Evolutionary conservation across 2,329 filamentous ascomycete species (phyloP), one percentile per base, ranked within the genome.

Genomic region (Colletotrichum sp.): DNA sequence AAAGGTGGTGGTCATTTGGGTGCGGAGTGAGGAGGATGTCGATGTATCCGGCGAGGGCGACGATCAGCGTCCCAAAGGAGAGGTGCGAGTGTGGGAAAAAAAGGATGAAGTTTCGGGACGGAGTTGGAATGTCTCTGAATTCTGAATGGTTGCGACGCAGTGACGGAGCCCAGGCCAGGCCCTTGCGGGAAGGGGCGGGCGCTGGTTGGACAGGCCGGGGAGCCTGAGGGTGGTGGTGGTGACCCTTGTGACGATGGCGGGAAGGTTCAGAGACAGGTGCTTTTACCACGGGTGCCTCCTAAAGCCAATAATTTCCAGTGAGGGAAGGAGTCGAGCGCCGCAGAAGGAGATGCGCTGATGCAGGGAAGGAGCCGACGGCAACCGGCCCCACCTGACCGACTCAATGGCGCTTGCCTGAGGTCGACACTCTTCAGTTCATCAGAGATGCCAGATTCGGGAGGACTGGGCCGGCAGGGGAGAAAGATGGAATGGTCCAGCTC

Each of bases 11-110:
- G 6, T 49, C 22, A 22, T n/a, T 22, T 49, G 44, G 9, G 9
- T 25, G n/a, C 22, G 68, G 19, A 32, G 27, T 29, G 12, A 29
- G 16, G 7, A 57, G 8, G n/a, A 8, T 22, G 27, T 19, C 34
- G 70, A 69, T 68, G 73, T 64, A 72, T 76, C 70, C 74, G 70
- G 74, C 30, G 64, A 69, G 49, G 73, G 22, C 36, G 62, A 66
- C 27, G n/a, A 29, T 59, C 16, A 49, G 19, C n/a, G 44, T 49
- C 44, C n/a, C 44, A 62, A 13, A 34, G 32, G 39, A n/a, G 57
- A 65, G 44, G 34, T 32, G 13, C n/a, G 25, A 15, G 27, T n/a
- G 32, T 16, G 30, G 30, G 4, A 11, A 29, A 30, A 59, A 62
- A 57, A 32, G 30, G 39, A 29, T 3, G 36, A 52, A 32, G 57